A percentile compares a stretch with the other conserved stretches of the same genome.
These are phyloP conservation scores for Lyophyllum semitale DNA, from an alignment of 768 basidiomycete genomes.

Conservation along the genomic window DNA sequence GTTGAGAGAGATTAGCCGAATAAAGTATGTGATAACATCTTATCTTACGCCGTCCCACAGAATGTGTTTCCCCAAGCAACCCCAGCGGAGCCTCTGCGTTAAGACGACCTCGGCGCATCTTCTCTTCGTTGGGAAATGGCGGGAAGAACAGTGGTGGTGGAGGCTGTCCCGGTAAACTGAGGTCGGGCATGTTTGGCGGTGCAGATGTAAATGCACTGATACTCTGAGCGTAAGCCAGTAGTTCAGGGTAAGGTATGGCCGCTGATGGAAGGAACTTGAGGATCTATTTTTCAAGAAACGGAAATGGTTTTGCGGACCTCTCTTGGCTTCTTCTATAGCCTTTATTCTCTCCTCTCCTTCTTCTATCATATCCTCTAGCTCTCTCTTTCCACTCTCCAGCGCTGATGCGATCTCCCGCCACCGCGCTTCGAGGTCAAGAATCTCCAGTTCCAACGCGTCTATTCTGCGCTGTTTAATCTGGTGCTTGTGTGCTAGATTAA, in stretches of 20 bases:
- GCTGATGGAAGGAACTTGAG: conserved; percentile 40
- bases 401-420: conserved; percentile 72
- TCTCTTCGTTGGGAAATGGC: conserved; percentile 90
- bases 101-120: conserved; percentile 81
- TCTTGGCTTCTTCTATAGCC: conserved; percentile 70
- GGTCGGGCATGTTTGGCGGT: conserved; percentile 85
- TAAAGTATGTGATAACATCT: conserved; percentile 1
- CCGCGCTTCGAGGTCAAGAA: conserved; percentile 62
- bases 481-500: conserved; percentile 67
- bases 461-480: conserved; percentile 78
- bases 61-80: conserved; percentile 77
- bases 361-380: conserved; percentile 67
- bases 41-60: conserved; percentile 70
- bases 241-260: conserved; percentile 79
- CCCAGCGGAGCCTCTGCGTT: conserved; percentile 82
- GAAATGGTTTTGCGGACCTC: conserved; percentile 46
- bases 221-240: conserved; percentile 83
- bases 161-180: conserved; percentile 66
- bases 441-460: conserved; percentile 70
- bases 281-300: background rate
- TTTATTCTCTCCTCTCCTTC: conserved; percentile 76
- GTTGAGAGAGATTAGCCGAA: conserved; percentile 7
- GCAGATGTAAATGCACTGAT: conserved; percentile 87
- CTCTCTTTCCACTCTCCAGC: conserved; percentile 65
- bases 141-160: conserved; percentile 84